Percentiles rank a stretch among this genome's conserved stretches.
Evolutionary conservation across 768 basidiomycete species (phyloP).

Genomic region (Pleurotus ostreatus): DNA sequence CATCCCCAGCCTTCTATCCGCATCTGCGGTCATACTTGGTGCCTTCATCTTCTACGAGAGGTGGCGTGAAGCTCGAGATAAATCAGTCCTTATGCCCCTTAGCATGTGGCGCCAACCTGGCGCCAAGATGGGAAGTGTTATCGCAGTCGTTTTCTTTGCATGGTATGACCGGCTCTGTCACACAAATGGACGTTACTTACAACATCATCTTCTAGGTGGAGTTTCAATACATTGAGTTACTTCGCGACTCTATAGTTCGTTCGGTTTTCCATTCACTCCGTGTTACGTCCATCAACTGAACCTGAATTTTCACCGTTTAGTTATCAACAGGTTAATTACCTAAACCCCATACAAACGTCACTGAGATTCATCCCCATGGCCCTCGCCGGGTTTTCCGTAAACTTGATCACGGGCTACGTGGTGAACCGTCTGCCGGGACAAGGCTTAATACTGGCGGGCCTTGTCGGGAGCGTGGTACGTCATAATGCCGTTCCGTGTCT

Average conservation of each 20-base stretch:
- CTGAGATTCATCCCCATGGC: conserved; percentile 29
- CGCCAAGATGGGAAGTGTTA: conserved; percentile 23
- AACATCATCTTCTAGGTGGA: conserved; percentile 5
- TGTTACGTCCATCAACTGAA: background rate
- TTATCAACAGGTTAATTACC: conserved; percentile 26
- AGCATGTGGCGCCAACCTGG: conserved; percentile 26
- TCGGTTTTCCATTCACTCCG: background rate
- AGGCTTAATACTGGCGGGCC: conserved; percentile 22
- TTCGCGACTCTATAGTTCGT: conserved; percentile 25
- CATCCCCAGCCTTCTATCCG: conserved; percentile 24
- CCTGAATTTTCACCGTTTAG: conserved; percentile 11
- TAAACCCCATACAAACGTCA: conserved; percentile 26
- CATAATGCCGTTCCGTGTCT: background rate
- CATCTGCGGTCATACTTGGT: conserved; percentile 21
- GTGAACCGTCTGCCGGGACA: conserved; percentile 25
- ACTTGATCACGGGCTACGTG: conserved; percentile 15
- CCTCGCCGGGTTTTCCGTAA: conserved; percentile 20
- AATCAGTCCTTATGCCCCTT: conserved; percentile 27
- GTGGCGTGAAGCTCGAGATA: conserved; percentile 20
- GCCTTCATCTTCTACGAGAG: conserved; percentile 25
- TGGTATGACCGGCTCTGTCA: conserved; percentile 15
- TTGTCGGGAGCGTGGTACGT: conserved; percentile 24
- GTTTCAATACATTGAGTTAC: conserved; percentile 30
- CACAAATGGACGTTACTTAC: background rate
- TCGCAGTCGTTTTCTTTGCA: conserved; percentile 26